phyloP scores from a whole-genome alignment of 257 asterid genomes.

The Fraxinus cuspidata region DNA sequence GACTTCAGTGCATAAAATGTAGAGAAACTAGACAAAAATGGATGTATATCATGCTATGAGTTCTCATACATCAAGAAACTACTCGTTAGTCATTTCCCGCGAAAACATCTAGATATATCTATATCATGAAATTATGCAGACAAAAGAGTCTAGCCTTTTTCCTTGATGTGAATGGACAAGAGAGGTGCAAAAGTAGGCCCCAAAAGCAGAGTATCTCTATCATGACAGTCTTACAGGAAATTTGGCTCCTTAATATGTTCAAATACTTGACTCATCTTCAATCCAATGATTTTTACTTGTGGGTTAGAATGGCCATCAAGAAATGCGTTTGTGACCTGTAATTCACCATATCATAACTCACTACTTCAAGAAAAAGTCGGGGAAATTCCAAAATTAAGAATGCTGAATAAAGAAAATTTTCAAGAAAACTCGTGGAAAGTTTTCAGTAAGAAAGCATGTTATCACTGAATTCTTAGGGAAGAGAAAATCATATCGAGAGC shows the following conservation, averaged over 20 bases:
- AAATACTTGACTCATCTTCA: conserved; percentile 58
- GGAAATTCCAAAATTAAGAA: not conserved
- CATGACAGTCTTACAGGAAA: conserved; percentile 50
- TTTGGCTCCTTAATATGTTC: conserved; percentile 56
- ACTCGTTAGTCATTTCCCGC: not conserved
- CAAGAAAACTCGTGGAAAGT: not conserved
- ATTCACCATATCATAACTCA: conserved; percentile 3
- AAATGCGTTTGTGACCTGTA: conserved; percentile 71
- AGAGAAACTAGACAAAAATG: not conserved
- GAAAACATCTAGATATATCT: not conserved
- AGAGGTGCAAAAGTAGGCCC: conserved; percentile 7
- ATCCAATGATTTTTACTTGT: conserved; percentile 64
- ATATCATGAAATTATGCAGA: not conserved
- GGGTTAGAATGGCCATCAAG: conserved; percentile 80
- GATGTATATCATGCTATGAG: not conserved
- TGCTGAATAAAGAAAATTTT: not conserved
- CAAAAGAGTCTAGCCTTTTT: not conserved
- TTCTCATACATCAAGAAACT: not conserved
- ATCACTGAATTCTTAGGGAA: not conserved
- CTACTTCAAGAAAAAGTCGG: not conserved
- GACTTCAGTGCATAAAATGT: not conserved
- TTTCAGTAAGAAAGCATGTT: too few relatives aligned
- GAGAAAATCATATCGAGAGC: not conserved
- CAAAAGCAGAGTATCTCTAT: conserved; percentile 30
- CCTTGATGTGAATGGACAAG: not conserved